Conservation (phyloP, 2,329 filamentous ascomycete genomes). For the Metarhizium guizhouense region DNA sequence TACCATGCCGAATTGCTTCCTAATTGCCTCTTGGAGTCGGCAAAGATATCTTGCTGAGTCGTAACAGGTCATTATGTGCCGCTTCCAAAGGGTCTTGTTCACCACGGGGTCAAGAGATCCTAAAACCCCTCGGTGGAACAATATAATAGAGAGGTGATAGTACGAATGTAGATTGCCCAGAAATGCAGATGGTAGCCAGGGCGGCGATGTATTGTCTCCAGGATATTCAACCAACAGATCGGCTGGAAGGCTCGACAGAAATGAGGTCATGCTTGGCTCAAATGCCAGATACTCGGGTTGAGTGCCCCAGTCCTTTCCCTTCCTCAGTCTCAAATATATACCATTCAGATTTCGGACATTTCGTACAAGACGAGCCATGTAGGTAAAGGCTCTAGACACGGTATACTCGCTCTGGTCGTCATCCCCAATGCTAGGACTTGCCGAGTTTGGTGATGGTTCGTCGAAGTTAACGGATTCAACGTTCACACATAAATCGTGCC, state of each 20-base stretch:
- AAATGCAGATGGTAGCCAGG: slow-evolving; percentile 80
- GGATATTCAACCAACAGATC: slow-evolving; percentile 75
- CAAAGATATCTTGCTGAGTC: slow-evolving; percentile 77
- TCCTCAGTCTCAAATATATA: slow-evolving; percentile 64
- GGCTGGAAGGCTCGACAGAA: slow-evolving; percentile 65
- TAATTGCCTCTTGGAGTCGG: slow-evolving; percentile 73
- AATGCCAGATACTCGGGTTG: slow-evolving; percentile 75
- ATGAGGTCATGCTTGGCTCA: slow-evolving; percentile 66
- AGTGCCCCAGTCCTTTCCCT: slow-evolving; percentile 75
- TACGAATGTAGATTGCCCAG: slow-evolving; percentile 85
- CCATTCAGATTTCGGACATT: slow-evolving; percentile 71
- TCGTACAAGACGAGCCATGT: slow-evolving; percentile 66
- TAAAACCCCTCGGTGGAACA: slow-evolving; percentile 81
- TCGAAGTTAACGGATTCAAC: slow-evolving; percentile 73
- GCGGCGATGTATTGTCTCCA: slow-evolving; percentile 61
- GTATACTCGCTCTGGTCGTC: background rate
- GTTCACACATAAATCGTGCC: slow-evolving; percentile 68
- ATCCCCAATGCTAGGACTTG: background rate
- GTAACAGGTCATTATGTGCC: slow-evolving; percentile 81
- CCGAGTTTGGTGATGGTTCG: slow-evolving; percentile 9
- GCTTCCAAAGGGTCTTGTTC: slow-evolving; percentile 70
- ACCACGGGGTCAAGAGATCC: slow-evolving; percentile 64
- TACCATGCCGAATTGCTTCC: slow-evolving; percentile 65
- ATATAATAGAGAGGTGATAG: slow-evolving; percentile 74
- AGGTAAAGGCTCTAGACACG: slow-evolving; percentile 22